These are phyloP conservation scores for Zizania palustris DNA, from an alignment of 202 grass and related monocot species.

Conservation along the genomic window DNA sequence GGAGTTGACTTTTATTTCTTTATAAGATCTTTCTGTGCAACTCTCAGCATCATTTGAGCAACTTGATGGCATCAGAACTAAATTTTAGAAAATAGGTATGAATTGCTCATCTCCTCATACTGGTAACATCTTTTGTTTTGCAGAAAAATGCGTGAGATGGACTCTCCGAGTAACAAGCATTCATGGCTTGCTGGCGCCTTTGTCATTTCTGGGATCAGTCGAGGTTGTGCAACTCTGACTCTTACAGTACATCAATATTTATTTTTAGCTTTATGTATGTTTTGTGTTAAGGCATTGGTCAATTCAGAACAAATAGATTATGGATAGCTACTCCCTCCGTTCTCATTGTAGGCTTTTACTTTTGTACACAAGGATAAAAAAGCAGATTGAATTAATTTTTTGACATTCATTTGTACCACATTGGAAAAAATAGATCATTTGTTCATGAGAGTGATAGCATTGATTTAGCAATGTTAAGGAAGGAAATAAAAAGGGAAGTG, in stretches of 20 bases:
- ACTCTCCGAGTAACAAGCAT: constrained; percentile 73
- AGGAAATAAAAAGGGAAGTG: too few species aligned
- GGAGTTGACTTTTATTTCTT: constrained; percentile 16
- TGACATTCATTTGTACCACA: neutral
- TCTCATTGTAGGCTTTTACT: neutral
- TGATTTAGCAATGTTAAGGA: too few species aligned
- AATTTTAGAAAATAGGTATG: constrained; percentile 23
- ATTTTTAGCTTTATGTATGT: constrained; percentile 24
- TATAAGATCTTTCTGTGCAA: constrained; percentile 3
- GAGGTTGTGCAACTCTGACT: constrained; percentile 54
- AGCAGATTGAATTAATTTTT: neutral
- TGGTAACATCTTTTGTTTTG: constrained; percentile 32
- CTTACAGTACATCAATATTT: constrained; percentile 23
- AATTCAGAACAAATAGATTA: constrained; percentile 13
- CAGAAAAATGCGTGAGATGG: constrained; percentile 91
- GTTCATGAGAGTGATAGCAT: neutral
- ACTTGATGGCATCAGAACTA: neutral
- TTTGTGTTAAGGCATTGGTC: neutral
- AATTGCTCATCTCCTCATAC: neutral
- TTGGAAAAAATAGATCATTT: neutral
- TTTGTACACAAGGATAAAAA: neutral
- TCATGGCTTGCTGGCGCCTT: constrained; percentile 79
- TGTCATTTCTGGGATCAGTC: constrained; percentile 84
- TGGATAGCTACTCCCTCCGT: neutral
- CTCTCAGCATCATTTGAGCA: constrained; percentile 5